Evolutionary conservation across 2,329 filamentous ascomycete genomes (phyloP).

Genomic region (Bipolaris zeicola): DNA sequence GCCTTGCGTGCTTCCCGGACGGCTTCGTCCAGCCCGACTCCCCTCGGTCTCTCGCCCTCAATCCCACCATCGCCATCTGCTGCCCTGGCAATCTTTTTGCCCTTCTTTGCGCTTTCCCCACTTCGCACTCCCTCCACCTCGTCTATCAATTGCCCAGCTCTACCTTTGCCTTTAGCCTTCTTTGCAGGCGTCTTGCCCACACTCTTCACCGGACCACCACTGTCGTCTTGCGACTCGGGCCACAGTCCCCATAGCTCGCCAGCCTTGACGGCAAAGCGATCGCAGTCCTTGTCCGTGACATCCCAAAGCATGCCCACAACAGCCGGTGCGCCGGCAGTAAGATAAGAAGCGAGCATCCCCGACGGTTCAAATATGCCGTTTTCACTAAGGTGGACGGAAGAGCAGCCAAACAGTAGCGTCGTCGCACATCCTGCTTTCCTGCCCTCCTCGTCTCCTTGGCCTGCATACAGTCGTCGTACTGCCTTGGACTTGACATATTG

Average conservation of each 20-base stretch:
- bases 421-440: constrained; percentile 66
- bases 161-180: constrained; percentile 40
- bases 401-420: constrained; percentile 92
- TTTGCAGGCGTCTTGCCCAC: constrained; percentile 29
- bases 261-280: constrained; percentile 79
- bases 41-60: constrained; percentile 28
- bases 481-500: constrained; percentile 90
- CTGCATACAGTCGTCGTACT: constrained; percentile 71
- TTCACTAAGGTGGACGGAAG: constrained; percentile 78
- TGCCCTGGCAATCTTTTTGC: constrained; percentile 35
- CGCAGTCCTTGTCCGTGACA: constrained; percentile 96
- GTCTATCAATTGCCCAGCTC: constrained; percentile 30
- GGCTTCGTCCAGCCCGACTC: constrained; percentile 72
- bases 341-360: constrained; percentile 88
- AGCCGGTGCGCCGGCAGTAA: constrained; percentile 79
- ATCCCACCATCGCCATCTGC: constrained; percentile 33
- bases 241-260: constrained; percentile 86
- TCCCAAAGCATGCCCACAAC: constrained; percentile 96
- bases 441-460: constrained; percentile 44
- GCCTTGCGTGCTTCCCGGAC: constrained; percentile 74
- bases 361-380: constrained; percentile 84
- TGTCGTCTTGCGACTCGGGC: constrained; percentile 51
- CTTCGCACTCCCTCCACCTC: constrained; percentile 35
- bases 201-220: constrained; percentile 26
- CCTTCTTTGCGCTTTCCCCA: constrained; percentile 23